Base-by-base conservation (phyloP, 371 early-diverging fungal genomes). In the Parasitella parasitica region DNA sequence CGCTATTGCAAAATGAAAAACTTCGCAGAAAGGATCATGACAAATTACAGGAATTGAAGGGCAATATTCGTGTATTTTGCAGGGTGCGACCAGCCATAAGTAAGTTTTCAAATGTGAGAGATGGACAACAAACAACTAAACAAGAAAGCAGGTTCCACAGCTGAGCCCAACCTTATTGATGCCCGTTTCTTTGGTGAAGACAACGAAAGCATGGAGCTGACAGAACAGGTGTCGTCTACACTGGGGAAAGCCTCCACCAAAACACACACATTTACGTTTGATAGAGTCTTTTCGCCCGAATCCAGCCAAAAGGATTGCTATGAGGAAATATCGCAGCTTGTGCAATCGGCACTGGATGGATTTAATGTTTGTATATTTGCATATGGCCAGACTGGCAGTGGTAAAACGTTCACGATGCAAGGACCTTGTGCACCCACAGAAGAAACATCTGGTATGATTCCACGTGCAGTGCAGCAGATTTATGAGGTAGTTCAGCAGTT, bases 311-410 rank as follows among this genome's bases (percentile, higher is more conserved):
- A 81, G 18, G 85, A 87, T 27, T 92, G 99, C 12, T 99, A 93
- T 89, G 89, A 89, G 35, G 99, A 99, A 67, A 91, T 99, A 9
- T 91, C 93, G 26, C 96, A 94, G 72, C 78, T 98, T 16, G 92
- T 99, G 4, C 97, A 97, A 71, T 93, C 95, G 2, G 97, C 97
- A 0, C 67, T 97, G 41, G 99, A 99, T 72, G 99, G 99, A 3
- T 99, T 95, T 71, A 95, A 95, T 48, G 97, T 98, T 4, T 98
- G 99, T 74, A 96, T 99, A 48, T 99, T 99, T 83, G 99, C 99
- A 49, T 99, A 99, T 76, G 99, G 99, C 0, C 99, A 99, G 80
- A 99, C 99, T 3, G 99, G 99, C 0, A 91, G 93, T 69, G 99
- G 99, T 46, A 99, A 99, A 41, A 64, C 54, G 37, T 63, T 24